Conservation (phyloP, 495 filamentous ascomycete species). For the Penicillium angulare region DNA sequence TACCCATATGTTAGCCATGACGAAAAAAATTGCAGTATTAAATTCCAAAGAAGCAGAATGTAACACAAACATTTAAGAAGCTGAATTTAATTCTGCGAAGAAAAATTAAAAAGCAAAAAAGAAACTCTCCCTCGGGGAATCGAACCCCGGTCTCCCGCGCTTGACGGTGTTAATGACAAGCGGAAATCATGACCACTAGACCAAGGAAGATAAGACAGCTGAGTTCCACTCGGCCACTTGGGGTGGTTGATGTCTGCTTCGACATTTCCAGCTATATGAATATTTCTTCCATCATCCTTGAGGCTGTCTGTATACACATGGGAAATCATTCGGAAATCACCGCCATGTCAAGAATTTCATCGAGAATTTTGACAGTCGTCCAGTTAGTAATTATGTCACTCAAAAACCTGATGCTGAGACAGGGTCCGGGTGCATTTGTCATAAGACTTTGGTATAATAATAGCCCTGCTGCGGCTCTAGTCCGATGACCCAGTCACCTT, state of each 20-base stretch:
- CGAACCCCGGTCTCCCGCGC: constrained; percentile 55
- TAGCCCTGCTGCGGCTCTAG: not conserved
- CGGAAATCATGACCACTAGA: constrained; percentile 58
- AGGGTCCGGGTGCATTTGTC: not conserved
- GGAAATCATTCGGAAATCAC: too few species aligned
- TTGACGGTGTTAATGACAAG: constrained; percentile 47
- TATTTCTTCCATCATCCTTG: not conserved
- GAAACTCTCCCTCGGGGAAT: constrained; percentile 50
- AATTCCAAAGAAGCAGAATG: not conserved
- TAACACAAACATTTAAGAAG: not conserved
- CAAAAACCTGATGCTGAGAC: not conserved
- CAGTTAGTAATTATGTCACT: too few species aligned
- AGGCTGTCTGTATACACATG: too few species aligned
- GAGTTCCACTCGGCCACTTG: constrained; percentile 35
- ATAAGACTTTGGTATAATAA: not conserved
- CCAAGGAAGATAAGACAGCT: constrained; percentile 31
- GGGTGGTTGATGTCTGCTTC: constrained; percentile 12
- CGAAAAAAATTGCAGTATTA: not conserved
- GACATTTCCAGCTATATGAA: not conserved
- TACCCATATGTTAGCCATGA: too few species aligned
- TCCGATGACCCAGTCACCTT: constrained; percentile 9
- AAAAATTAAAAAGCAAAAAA: constrained; percentile 17
- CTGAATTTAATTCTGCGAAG: not conserved
- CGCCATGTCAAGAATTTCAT: too few species aligned
- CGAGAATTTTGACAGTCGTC: too few species aligned